Conservation (phyloP, 1,284 basidiomycete genomes). For the Ustilago hordei region DNA sequence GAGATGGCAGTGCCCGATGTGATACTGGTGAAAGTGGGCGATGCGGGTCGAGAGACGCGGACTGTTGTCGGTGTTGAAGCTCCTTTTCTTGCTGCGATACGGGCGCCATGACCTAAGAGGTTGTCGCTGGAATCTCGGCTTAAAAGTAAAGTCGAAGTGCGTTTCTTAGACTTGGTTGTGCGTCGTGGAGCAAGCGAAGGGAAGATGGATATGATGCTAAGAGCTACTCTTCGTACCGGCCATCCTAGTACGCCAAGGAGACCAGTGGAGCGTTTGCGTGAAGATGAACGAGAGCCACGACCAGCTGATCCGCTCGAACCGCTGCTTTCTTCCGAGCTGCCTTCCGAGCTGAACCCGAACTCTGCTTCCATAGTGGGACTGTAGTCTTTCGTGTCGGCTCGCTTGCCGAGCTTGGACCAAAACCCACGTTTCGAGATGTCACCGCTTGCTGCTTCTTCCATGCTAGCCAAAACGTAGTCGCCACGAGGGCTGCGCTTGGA, state of each 20-base stretch:
- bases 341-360: constrained; percentile 49
- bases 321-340: constrained; percentile 51
- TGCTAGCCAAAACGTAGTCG: constrained; percentile 63
- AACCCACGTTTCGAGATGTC: constrained; percentile 36
- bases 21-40: constrained; percentile 38
- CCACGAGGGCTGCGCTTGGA: constrained; percentile 44
- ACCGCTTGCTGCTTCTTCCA: constrained; percentile 56
- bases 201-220: constrained; percentile 30
- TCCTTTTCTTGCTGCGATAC: constrained; percentile 39
- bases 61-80: constrained; percentile 34
- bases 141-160: constrained; percentile 37
- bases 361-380: constrained; percentile 52
- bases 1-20: constrained; percentile 43
- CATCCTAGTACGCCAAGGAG: constrained; percentile 29
- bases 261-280: constrained; percentile 28
- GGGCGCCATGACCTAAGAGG: constrained; percentile 20
- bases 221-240: constrained; percentile 41
- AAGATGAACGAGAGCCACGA: constrained; percentile 14
- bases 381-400: constrained; percentile 33
- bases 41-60: constrained; percentile 43
- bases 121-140: constrained; percentile 21
- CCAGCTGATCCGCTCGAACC: constrained; percentile 27
- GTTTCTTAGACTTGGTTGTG: constrained; percentile 34
- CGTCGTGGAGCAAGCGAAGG: constrained; percentile 36
- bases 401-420: constrained; percentile 48